Evolutionary conservation across 2,329 filamentous ascomycete genomes (phyloP).

Genomic region (Neophaeococcomyces aloes): DNA sequence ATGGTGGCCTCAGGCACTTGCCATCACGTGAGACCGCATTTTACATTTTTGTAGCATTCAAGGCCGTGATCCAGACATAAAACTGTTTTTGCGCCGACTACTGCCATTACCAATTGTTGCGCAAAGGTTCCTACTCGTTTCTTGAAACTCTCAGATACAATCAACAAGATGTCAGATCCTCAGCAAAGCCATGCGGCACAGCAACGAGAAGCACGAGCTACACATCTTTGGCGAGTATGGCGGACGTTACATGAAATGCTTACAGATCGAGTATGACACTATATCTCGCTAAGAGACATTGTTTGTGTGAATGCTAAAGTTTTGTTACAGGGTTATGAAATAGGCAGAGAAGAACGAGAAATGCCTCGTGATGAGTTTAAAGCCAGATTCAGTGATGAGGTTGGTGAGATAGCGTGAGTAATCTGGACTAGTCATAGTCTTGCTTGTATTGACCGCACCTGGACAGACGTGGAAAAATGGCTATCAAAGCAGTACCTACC

Average conservation of each 20-base stretch:
- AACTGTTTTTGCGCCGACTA: no score
- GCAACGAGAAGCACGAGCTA: conserved; percentile 18
- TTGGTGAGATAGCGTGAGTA: conserved; percentile 19
- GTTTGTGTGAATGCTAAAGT: conserved; percentile 18
- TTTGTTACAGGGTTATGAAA: conserved; percentile 68
- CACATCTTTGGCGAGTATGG: conserved; percentile 85
- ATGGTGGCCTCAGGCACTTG: no score
- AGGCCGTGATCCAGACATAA: no score
- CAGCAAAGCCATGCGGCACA: conserved; percentile 8
- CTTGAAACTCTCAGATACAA: no score
- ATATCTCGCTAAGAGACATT: not conserved
- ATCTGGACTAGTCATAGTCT: not conserved
- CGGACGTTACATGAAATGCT: conserved; percentile 94
- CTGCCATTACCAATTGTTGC: no score
- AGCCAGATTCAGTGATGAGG: conserved; percentile 56
- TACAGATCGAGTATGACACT: conserved; percentile 61
- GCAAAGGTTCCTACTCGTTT: no score
- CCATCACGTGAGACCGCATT: no score
- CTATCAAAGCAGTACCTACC: conserved; percentile 77
- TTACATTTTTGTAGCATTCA: no score
- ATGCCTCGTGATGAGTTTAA: conserved; percentile 78
- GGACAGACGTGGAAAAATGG: conserved; percentile 66
- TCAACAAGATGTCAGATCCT: not conserved
- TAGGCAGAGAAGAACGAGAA: conserved; percentile 78
- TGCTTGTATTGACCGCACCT: conserved; percentile 2